Evolutionary conservation across 805 yeast genomes (phyloP).

Genomic region (Tetrapisispora fleetii): DNA sequence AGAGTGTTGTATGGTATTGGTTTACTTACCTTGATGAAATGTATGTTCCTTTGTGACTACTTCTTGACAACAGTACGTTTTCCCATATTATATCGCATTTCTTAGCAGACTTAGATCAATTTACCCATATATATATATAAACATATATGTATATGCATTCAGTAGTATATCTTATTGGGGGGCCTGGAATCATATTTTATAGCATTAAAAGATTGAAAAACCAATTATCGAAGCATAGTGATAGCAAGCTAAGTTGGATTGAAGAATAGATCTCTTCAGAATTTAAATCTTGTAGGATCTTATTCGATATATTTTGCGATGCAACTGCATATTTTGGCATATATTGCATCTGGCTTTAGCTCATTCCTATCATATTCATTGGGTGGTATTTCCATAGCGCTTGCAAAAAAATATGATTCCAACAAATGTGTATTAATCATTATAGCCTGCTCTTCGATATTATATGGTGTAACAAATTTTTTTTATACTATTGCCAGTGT

Average conservation of each 20-base stretch:
- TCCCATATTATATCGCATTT: too few relatives aligned
- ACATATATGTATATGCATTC: too few relatives aligned
- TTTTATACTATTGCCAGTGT: not conserved
- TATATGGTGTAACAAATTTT: conserved; percentile 11
- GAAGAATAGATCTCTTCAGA: not conserved
- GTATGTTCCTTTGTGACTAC: too few relatives aligned
- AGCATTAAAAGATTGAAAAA: too few relatives aligned
- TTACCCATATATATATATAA: not conserved
- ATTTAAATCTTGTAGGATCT: not conserved
- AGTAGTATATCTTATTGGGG: too few relatives aligned
- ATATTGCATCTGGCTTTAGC: conserved; percentile 3
- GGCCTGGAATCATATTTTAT: too few relatives aligned
- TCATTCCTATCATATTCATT: conserved; percentile 12
- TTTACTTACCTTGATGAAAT: not conserved
- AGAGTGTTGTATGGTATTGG: not conserved
- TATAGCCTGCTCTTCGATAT: conserved; percentile 17
- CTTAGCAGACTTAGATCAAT: too few relatives aligned
- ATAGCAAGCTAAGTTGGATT: too few relatives aligned
- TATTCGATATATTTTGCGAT: not conserved
- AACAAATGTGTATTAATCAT: conserved; percentile 16
- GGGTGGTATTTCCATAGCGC: conserved; percentile 17
- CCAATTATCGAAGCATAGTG: too few relatives aligned
- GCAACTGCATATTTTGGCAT: not conserved
- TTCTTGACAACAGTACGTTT: too few relatives aligned
- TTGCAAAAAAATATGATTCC: conserved; percentile 12